Percentiles rank a stretch among this genome's conserved stretches.
phyloP scores from a whole-genome alignment of 2,329 filamentous ascomycete genomes.

The Emmonsiellopsis sp. region DNA sequence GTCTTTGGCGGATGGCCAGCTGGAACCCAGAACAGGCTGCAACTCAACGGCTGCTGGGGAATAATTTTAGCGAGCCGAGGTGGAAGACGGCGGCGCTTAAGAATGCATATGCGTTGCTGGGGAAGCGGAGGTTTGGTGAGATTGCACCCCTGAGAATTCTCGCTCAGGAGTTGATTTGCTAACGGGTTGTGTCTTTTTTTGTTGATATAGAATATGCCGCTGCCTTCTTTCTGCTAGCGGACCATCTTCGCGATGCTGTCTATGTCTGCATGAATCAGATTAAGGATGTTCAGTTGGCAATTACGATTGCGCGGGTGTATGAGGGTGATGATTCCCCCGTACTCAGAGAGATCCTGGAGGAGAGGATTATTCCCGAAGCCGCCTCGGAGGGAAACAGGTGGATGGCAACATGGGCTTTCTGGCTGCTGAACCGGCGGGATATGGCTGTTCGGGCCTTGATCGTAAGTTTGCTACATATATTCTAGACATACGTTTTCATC shows the following conservation, averaged over 20 bases:
- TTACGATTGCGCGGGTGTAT: conserved; percentile 79
- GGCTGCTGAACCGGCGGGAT: conserved; percentile 74
- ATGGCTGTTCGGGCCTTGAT: conserved; percentile 78
- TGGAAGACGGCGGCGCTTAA: conserved; percentile 89
- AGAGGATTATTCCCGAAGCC: conserved; percentile 69
- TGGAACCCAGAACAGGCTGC: conserved; percentile 80
- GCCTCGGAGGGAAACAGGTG: conserved; percentile 78
- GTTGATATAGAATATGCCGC: conserved; percentile 68
- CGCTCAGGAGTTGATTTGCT: conserved; percentile 3
- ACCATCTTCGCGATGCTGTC: conserved; percentile 74
- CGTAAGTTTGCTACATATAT: conserved; percentile 40
- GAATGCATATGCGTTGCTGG: conserved; percentile 91
- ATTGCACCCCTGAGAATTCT: conserved; percentile 3
- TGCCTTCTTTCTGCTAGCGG: conserved; percentile 87
- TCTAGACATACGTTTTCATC: conserved; percentile 4
- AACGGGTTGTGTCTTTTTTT: background rate
- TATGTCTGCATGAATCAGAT: conserved; percentile 80
- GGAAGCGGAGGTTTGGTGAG: conserved; percentile 75
- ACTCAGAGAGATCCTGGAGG: conserved; percentile 63
- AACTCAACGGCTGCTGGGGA: conserved; percentile 72
- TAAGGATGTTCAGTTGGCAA: conserved; percentile 79
- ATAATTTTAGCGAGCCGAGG: conserved; percentile 78
- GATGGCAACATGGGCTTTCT: conserved; percentile 93
- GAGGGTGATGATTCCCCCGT: conserved; percentile 75
- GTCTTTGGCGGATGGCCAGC: conserved; percentile 86